Percentiles rank a stretch among this genome's conserved stretches.
Evolutionary conservation across 495 filamentous ascomycete species (phyloP).

Genomic region (Aspergillus hancockii): DNA sequence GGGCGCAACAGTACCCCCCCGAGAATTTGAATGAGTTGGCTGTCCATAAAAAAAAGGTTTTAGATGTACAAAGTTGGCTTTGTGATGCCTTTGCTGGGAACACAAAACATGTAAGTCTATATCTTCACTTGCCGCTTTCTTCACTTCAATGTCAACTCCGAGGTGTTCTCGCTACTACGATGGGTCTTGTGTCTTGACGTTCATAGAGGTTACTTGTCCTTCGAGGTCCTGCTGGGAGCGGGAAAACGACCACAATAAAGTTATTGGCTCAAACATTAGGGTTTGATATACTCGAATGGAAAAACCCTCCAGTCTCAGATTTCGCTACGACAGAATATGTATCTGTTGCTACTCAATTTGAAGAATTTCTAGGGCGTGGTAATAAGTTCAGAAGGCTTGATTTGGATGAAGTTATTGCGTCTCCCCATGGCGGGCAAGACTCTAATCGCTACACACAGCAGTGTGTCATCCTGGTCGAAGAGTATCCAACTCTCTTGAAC

Average conservation of each 20-base stretch:
- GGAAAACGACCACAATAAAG: slow-evolving; percentile 85
- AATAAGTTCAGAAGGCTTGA: slow-evolving; percentile 78
- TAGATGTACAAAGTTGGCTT: slow-evolving; percentile 82
- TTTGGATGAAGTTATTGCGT: slow-evolving; percentile 30
- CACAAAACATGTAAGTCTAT: slow-evolving; percentile 35
- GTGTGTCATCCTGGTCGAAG: slow-evolving; percentile 82
- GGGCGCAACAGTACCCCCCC: slow-evolving; percentile 84
- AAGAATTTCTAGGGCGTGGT: slow-evolving; percentile 82
- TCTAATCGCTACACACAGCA: slow-evolving; percentile 20
- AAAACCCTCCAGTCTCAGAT: slow-evolving; percentile 68
- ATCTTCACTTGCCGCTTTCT: background rate
- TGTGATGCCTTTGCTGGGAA: slow-evolving; percentile 67
- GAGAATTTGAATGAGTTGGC: slow-evolving; percentile 75
- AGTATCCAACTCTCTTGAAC: slow-evolving; percentile 84
- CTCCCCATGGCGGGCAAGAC: background rate
- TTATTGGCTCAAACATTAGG: slow-evolving; percentile 70
- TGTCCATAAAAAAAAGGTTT: slow-evolving; percentile 90
- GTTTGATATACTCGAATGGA: slow-evolving; percentile 85
- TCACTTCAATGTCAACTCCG: background rate
- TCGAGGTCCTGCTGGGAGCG: slow-evolving; percentile 88
- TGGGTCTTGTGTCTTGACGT: slow-evolving; percentile 15
- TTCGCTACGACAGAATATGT: slow-evolving; percentile 57
- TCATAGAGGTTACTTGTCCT: slow-evolving; percentile 73
- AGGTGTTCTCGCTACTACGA: background rate
- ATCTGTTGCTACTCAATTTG: slow-evolving; percentile 75